Conservation (phyloP, 495 filamentous ascomycete genomes). For the Penicillium argentinense region DNA sequence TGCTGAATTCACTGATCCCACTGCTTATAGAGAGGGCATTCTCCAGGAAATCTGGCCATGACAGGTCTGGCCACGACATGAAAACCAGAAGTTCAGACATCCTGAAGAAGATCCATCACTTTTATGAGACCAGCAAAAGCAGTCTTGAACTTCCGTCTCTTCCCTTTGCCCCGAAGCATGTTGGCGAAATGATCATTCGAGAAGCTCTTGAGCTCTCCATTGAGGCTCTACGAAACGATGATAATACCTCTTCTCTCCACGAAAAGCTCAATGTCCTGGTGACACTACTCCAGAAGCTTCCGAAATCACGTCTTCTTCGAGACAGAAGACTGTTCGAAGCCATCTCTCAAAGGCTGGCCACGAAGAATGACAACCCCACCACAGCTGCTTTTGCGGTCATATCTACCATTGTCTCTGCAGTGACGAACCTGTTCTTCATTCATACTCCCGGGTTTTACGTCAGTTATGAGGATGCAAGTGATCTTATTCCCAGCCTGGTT, state of each 20-base stretch:
- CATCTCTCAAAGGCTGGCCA: slow-evolving; percentile 41
- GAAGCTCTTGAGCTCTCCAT: slow-evolving; percentile 57
- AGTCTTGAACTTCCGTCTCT: slow-evolving; percentile 46
- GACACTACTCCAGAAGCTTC: slow-evolving; percentile 58
- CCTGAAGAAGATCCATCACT: slow-evolving; percentile 59
- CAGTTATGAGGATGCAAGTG: slow-evolving; percentile 56
- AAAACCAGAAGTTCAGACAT: slow-evolving; percentile 44
- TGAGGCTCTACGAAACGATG: slow-evolving; percentile 26
- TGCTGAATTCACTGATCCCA: slow-evolving; percentile 43
- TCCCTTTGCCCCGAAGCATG: slow-evolving; percentile 56
- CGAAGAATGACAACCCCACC: slow-evolving; percentile 20
- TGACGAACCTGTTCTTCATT: slow-evolving; percentile 61
- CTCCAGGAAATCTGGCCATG: slow-evolving; percentile 36
- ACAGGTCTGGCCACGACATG: slow-evolving; percentile 20
- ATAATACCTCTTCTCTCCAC: slow-evolving; percentile 31
- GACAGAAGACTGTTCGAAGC: slow-evolving; percentile 55
- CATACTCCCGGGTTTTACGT: slow-evolving; percentile 49
- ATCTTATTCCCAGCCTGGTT: slow-evolving; percentile 66
- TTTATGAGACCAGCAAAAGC: slow-evolving; percentile 56
- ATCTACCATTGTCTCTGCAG: slow-evolving; percentile 60
- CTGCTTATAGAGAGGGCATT: slow-evolving; percentile 74
- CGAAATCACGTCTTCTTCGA: slow-evolving; percentile 52
- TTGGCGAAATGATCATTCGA: slow-evolving; percentile 61
- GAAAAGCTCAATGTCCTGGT: slow-evolving; percentile 52
- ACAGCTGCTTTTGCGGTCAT: slow-evolving; percentile 42